These are phyloP conservation scores for Asparagopsis taxiformis DNA, from an alignment of 31 red algal species.

Conservation along the genomic window DNA sequence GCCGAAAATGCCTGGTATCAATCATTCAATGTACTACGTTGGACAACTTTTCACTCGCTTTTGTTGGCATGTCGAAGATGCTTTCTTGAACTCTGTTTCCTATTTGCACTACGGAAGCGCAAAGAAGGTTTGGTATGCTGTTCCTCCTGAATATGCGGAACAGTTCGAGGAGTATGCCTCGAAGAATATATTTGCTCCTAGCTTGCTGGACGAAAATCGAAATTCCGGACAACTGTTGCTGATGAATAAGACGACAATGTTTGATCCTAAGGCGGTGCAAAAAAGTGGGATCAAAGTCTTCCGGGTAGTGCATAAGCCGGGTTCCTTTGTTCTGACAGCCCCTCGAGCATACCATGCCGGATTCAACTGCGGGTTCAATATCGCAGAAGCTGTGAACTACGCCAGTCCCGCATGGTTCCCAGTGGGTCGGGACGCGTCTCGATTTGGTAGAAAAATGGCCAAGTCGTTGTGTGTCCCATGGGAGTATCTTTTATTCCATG, in stretches of 20 bases:
- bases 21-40: conserved; percentile 76
- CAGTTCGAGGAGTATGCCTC: conserved; percentile 47
- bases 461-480: conserved; percentile 34
- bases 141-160: conserved; percentile 43
- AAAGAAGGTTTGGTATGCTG: conserved; percentile 82
- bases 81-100: conserved; percentile 78
- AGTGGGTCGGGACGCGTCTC: conserved; percentile 45
- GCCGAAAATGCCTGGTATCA: conserved; percentile 69
- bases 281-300: conserved; percentile 42
- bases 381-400: conserved; percentile 93
- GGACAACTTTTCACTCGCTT: conserved; percentile 81
- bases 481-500: conserved; percentile 58
- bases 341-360: conserved; percentile 92
- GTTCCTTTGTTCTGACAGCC: conserved; percentile 77
- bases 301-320: conserved; percentile 70
- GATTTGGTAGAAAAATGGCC: conserved; percentile 2
- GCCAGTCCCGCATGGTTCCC: conserved; percentile 72
- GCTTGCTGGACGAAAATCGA: conserved; percentile 20
- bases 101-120: conserved; percentile 70
- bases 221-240: conserved; percentile 35
- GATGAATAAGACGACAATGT: conserved; percentile 69
- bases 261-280: conserved; percentile 26
- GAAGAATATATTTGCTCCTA: conserved; percentile 44
- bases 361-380: conserved; percentile 84
- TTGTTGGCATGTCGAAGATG: conserved; percentile 91